phyloP scores from a whole-genome alignment of 139 green algal genomes.

The Coelastrella sp. region DNA sequence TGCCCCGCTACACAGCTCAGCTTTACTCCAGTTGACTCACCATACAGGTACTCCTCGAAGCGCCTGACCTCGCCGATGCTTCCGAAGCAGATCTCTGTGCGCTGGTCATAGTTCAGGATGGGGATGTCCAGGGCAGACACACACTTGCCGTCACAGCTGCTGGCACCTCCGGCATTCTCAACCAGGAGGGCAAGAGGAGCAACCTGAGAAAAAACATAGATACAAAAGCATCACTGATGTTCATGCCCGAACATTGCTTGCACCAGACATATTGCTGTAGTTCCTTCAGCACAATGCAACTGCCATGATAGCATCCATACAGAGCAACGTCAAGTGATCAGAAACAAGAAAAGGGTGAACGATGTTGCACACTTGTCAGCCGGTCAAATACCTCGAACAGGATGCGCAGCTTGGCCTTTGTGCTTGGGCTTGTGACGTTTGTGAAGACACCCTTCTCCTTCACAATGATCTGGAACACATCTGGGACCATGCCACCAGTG shows the following conservation, averaged over 20 bases:
- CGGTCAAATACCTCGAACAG: slow-evolving; percentile 97
- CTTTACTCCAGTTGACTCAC: slow-evolving; percentile 48
- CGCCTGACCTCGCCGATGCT: slow-evolving; percentile 83
- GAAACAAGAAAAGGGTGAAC: too few relatives aligned
- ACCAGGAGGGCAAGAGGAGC: slow-evolving; percentile 86
- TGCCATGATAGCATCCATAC: too few relatives aligned
- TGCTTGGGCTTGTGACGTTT: slow-evolving; percentile 93
- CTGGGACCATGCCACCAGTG: slow-evolving; percentile 96
- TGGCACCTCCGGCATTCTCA: slow-evolving; percentile 83
- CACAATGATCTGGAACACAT: slow-evolving; percentile 98
- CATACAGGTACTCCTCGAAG: slow-evolving; percentile 95
- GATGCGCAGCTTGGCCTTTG: slow-evolving; percentile 96
- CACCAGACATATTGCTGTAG: too few relatives aligned
- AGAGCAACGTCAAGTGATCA: too few relatives aligned
- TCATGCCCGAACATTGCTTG: too few relatives aligned
- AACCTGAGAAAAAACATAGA: too few relatives aligned
- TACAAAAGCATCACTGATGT: not conserved
- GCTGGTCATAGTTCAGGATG: slow-evolving; percentile 87
- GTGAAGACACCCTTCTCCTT: slow-evolving; percentile 97
- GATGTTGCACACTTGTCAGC: too few relatives aligned
- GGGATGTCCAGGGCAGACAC: slow-evolving; percentile 86
- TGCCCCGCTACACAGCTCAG: too few relatives aligned
- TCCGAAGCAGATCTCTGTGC: slow-evolving; percentile 93
- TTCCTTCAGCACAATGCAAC: too few relatives aligned
- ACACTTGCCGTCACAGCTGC: slow-evolving; percentile 81